phyloP scores from a whole-genome alignment of 2,329 filamentous ascomycete species.

The Fusarium clavum region DNA sequence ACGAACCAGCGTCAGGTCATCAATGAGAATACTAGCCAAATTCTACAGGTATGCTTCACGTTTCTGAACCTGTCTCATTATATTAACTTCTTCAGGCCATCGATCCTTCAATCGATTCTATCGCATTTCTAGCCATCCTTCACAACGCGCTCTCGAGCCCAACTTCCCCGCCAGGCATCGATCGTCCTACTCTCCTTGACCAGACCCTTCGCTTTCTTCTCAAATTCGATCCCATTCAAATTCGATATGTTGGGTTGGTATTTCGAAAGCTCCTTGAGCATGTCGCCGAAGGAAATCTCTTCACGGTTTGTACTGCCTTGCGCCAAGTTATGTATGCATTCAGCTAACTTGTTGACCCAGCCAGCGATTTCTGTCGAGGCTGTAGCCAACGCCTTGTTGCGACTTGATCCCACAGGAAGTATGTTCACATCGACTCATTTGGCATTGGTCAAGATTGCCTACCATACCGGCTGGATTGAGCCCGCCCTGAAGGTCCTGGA shows the following conservation, averaged over 20 bases:
- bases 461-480: slow-evolving; percentile 64
- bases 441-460: slow-evolving; percentile 67
- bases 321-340: slow-evolving; percentile 21
- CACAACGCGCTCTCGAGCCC: slow-evolving; percentile 51
- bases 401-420: slow-evolving; percentile 73
- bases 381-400: slow-evolving; percentile 66
- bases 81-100: slow-evolving; percentile 54
- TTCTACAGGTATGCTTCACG: slow-evolving; percentile 55
- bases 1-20: slow-evolving; percentile 51
- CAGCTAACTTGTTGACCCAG: slow-evolving; percentile 48
- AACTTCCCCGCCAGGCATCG: slow-evolving; percentile 46
- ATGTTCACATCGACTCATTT: slow-evolving; percentile 75
- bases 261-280: slow-evolving; percentile 59
- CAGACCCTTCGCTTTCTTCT: slow-evolving; percentile 59
- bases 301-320: slow-evolving; percentile 53
- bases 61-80: not conserved
- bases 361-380: slow-evolving; percentile 59
- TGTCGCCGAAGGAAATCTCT: slow-evolving; percentile 54
- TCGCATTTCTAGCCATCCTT: slow-evolving; percentile 64
- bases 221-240: slow-evolving; percentile 63
- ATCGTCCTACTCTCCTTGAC: slow-evolving; percentile 53
- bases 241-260: slow-evolving; percentile 61
- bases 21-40: slow-evolving; percentile 49
- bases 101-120: slow-evolving; percentile 61
- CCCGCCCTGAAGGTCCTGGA: slow-evolving; percentile 71